Evolutionary conservation across 352 stramenopile species (phyloP), one percentile per base, ranked within the genome.

Genomic region (Halophytophthora polymorphica): DNA sequence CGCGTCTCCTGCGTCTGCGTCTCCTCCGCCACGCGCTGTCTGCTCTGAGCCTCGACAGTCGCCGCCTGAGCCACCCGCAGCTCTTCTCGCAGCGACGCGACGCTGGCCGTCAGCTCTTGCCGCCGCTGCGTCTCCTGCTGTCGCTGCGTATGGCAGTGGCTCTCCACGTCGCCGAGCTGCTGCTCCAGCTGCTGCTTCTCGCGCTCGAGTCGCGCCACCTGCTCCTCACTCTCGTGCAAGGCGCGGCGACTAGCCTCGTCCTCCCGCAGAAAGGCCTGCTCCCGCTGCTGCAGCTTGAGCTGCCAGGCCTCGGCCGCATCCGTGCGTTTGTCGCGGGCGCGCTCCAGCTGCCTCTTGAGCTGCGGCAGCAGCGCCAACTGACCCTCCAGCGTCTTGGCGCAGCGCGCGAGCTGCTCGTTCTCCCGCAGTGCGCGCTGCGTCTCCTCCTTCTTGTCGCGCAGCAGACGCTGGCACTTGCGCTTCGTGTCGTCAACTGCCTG

Each of bases 361-460:
- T 83, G 73, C 23, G 61, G 58, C n/a, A 81, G 64, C 1, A 81
- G 68, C 10, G 73, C 72, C 19, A 69, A 53, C 50, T 83, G 68
- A 0, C 63, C 50, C 40, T 81, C 58, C 18, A 69, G 43, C n/a
- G 44, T 56, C 23, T 71, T 58, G 5, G 47, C 64, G 14, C 59
- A 59, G n/a, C 58, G 60, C 11, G 45, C 37, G 13, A 78, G 53
- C 21, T 70, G 58, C 18, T 63, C 65, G 50, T 83, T 83, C 46
- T 84, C 76, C 48, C 70, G 71, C 19, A 83, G 41, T n/a, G 71
- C 61, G 39, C 64, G 55, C 46, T 72, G 62, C 6, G 77, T 28
- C 29, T 83, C 73, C 41, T 82, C 71, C 25, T 67, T 71, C 57
- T 87, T 85, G 17, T 85, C 76, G 34, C 77, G 76, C 17, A 73